Base-by-base conservation (phyloP, 495 filamentous ascomycete genomes). In the Penicillium cinerascens region DNA sequence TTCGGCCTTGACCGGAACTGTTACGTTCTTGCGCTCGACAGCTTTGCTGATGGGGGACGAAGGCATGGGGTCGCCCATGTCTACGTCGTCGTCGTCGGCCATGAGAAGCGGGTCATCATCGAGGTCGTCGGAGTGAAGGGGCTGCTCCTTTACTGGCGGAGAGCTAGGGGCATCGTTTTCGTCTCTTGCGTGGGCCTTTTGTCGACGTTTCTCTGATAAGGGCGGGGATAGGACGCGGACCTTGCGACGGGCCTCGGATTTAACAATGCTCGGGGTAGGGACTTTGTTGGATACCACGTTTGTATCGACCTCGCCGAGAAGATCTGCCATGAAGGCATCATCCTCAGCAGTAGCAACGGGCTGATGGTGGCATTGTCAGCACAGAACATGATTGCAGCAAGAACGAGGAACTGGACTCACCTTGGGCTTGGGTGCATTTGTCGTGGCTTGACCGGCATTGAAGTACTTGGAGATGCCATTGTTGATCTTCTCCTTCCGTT, bases 391-490 rank as follows among this genome's bases (percentile, higher is more conserved):
- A 37, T 11, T 11, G 23, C 22, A 17, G 21, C 35, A 35, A 8
- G 47, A 44, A 21, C 18, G 20, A 17, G 16, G 25, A 29, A 29
- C 23, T n/a, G 11, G 8, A 64, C 70, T 56, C 67, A 89, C 90
- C 79, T 95, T 98, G 1, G 87, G 79, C 65, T 93, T 96, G 20
- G 83, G 78, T 41, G 85, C 84, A 17, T 82, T 67, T 44, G 82
- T 74, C 38, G 80, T 70, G 49, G 82, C 78, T 47, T 52, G 55
- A 38, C 88, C 87, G 55, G 83, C 86, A 61, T 81, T 95, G 69
- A 98, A 97, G 69, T 93, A 98, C 58, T 92, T 93, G 58, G 85
- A 87, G 60, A 98, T 97, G 58, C 89, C 86, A 52, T 89, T 87
- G 68, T 95, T 91, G 47, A 90, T 87, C 66, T 89, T 88, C 57